These are phyloP conservation scores for Phaffia tasmanica DNA, from an alignment of 768 basidiomycete species.

Conservation along the genomic window DNA sequence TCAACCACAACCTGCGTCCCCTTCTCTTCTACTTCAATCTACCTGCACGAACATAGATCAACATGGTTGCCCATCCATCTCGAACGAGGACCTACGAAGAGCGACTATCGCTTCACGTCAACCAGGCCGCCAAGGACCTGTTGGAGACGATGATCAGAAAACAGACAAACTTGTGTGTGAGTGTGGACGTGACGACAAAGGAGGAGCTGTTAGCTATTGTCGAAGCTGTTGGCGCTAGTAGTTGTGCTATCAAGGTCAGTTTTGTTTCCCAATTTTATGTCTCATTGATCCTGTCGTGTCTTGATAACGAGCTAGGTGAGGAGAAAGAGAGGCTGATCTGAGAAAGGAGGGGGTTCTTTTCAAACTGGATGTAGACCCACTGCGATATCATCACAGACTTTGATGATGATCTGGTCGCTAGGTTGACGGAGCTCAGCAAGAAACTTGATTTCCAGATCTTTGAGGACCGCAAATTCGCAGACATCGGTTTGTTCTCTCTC, in stretches of 20 bases:
- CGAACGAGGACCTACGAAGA: slow-evolving; percentile 31
- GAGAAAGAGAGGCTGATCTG: not conserved
- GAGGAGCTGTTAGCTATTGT: slow-evolving; percentile 72
- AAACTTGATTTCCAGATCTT: slow-evolving; percentile 93
- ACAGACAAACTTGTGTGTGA: slow-evolving; percentile 82
- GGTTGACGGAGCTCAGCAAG: slow-evolving; percentile 56
- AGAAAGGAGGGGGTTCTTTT: not conserved
- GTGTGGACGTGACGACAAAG: slow-evolving; percentile 79
- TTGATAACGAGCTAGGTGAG: not conserved
- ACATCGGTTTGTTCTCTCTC: slow-evolving; percentile 59
- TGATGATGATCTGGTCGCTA: slow-evolving; percentile 55
- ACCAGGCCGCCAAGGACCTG: slow-evolving; percentile 66
- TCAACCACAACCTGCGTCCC: too few species aligned
- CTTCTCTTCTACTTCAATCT: too few species aligned
- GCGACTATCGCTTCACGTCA: slow-evolving; percentile 39
- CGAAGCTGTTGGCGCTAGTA: slow-evolving; percentile 73
- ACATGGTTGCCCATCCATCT: not conserved
- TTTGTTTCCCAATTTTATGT: not conserved
- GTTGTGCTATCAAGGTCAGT: slow-evolving; percentile 82
- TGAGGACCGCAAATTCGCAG: slow-evolving; percentile 97
- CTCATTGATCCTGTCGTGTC: not conserved
- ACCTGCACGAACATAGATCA: too few species aligned
- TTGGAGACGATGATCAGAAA: slow-evolving; percentile 77
- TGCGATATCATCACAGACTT: slow-evolving; percentile 93
- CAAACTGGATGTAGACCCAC: slow-evolving; percentile 60